phyloP scores from a whole-genome alignment of 768 basidiomycete species.

The Pisolithus microcarpus region DNA sequence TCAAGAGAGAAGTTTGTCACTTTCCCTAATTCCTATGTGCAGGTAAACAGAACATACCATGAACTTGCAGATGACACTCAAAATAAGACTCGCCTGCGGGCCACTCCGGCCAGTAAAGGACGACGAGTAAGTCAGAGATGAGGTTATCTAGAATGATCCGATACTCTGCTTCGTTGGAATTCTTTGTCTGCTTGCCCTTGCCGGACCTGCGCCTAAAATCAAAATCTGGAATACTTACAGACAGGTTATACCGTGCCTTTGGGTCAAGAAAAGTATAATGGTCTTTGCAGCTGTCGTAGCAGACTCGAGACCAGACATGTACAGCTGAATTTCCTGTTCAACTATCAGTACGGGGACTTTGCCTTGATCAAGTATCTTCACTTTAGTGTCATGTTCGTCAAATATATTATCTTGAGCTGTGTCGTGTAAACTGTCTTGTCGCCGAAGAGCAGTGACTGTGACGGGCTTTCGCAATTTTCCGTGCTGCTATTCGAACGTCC shows the following conservation, averaged over 20 bases:
- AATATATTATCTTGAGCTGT: conserved; percentile 47
- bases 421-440: conserved; percentile 54
- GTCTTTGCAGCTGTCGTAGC: conserved; percentile 81
- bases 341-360: not conserved
- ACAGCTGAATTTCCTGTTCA: conserved; percentile 61
- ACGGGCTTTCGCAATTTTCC: conserved; percentile 52
- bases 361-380: conserved; percentile 17
- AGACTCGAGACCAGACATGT: conserved; percentile 67
- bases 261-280: conserved; percentile 71
- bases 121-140: conserved; percentile 78
- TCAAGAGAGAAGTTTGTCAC: conserved; percentile 21
- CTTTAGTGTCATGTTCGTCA: conserved; percentile 64
- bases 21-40: not conserved
- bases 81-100: conserved; percentile 80
- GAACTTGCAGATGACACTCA: conserved; percentile 74
- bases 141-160: conserved; percentile 88
- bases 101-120: conserved; percentile 96
- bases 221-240: conserved; percentile 5
- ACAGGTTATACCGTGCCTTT: conserved; percentile 34
- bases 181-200: conserved; percentile 82
- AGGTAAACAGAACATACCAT: conserved; percentile 52
- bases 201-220: conserved; percentile 49
- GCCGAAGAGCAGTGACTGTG: conserved; percentile 54
- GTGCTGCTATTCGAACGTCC: conserved; percentile 70
- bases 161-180: conserved; percentile 91